phyloP scores from a whole-genome alignment of 805 yeast genomes.

The Wickerhamiella musiphila region DNA sequence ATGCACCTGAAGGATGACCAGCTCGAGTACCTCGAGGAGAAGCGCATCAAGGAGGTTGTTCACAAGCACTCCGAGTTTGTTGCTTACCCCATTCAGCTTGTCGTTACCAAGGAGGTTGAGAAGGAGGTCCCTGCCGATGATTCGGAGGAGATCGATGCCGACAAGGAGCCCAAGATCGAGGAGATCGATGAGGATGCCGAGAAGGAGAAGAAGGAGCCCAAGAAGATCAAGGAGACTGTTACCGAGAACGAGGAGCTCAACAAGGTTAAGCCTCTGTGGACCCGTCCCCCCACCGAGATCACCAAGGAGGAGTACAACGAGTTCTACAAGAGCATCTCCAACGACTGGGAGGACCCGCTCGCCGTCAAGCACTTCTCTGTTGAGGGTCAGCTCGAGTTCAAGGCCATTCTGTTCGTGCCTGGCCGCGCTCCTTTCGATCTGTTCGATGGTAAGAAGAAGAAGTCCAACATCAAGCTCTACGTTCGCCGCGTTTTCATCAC shows the following conservation, averaged over 20 bases:
- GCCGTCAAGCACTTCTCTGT: constrained; percentile 99
- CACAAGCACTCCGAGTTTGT: constrained; percentile 99
- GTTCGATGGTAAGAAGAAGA: constrained; percentile 98
- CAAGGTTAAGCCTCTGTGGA: constrained; percentile 99
- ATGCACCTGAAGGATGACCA: constrained; percentile 97
- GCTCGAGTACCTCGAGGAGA: constrained; percentile 97
- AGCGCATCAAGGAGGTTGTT: constrained; percentile 97
- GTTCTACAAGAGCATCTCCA: constrained; percentile 96
- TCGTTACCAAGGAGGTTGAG: constrained; percentile 97
- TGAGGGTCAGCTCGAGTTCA: constrained; percentile 99
- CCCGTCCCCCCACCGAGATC: constrained; percentile 95
- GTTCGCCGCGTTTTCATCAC: constrained; percentile 99
- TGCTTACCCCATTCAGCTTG: constrained; percentile 95
- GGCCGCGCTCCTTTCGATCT: constrained; percentile 98
- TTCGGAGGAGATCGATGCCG: constrained; percentile 37
- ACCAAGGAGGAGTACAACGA: constrained; percentile 97
- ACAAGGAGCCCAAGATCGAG: constrained; percentile 57
- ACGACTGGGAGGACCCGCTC: constrained; percentile 99
- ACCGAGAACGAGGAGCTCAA: constrained; percentile 95
- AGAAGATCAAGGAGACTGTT: constrained; percentile 82
- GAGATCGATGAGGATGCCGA: constrained; percentile 63
- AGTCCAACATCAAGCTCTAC: constrained; percentile 93
- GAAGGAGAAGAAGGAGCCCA: constrained; percentile 58
- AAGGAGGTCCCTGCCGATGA: constrained; percentile 86
- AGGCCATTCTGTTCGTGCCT: constrained; percentile 93